Evolutionary conservation across 2,329 filamentous ascomycete genomes (phyloP), one percentile per base, ranked within the genome.

Genomic region (Dactylonectria estremocensis): DNA sequence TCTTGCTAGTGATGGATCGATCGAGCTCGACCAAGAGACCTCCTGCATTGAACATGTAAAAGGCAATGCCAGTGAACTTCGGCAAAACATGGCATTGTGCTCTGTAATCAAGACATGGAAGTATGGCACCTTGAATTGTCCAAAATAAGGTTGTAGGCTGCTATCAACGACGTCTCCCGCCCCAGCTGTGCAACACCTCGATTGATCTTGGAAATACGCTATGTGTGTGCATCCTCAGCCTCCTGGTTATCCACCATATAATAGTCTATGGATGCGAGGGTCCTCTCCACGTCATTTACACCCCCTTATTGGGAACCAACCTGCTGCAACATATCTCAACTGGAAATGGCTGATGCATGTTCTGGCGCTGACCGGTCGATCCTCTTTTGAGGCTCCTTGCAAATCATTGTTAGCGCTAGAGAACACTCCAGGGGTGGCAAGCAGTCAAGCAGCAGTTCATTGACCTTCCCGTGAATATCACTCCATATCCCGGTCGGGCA

Each of bases 21-120:
- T 46, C 46, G 52, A 20, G 43, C 56, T 48, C 24, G 52, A 52
- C 54, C 45, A 48, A 52, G 48, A 66, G 48, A 40, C 49, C 22
- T 64, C 55, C 37, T 63, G 55, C 65, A 66, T 63, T 33, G 64
- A 64, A 59, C 72, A 74, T 74, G 72, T 74, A 72, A 75, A 72
- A 64, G 52, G 52, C 54, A 60, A 40, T 49, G 43, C n/a, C 43
- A 28, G 37, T n/a, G 40, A 52, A 52, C 22, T 18, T 28, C 28
- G 35, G 22, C 14, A 55, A 11, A 40, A 37, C 31, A 11, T 2
- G 33, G 40, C 40, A n/a, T n/a, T 43, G 56, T n/a, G 8, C 14
- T 45, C 57, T 50, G 9, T 20, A 40, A 56, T 37, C 10, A 28
- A 56, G 43, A 40, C 55, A 55, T 14, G 18, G 48, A n/a, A 33